A percentile compares a stretch with the other conserved stretches of the same genome.
Conservation (phyloP, 2,329 filamentous ascomycete genomes). For the Helminthosporium solani region DNA sequence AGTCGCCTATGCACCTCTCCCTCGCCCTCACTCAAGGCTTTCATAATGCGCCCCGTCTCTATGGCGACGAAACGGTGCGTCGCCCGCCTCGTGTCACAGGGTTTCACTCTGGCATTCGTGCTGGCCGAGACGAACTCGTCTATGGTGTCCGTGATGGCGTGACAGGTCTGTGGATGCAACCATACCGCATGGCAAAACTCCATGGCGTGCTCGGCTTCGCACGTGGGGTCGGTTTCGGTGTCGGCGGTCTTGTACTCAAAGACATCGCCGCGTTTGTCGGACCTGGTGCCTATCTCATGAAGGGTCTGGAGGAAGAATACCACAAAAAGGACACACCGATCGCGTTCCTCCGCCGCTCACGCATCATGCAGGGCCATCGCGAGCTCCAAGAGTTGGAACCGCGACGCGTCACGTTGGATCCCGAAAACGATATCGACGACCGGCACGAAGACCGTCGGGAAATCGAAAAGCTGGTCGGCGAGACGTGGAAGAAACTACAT, state of each 20-base stretch:
- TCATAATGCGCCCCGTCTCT: constrained; percentile 69
- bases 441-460: constrained; percentile 27
- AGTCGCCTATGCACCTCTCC: constrained; percentile 61
- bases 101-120: constrained; percentile 61
- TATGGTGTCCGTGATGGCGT: constrained; percentile 67
- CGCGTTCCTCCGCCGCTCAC: constrained; percentile 56
- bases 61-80: constrained; percentile 69
- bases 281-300: constrained; percentile 62
- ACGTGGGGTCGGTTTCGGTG: constrained; percentile 59
- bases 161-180: constrained; percentile 62
- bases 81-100: constrained; percentile 64
- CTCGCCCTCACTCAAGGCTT: constrained; percentile 67
- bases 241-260: constrained; percentile 65
- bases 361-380: constrained; percentile 58
- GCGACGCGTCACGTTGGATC: not conserved
- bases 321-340: constrained; percentile 56
- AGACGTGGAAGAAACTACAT: constrained; percentile 28
- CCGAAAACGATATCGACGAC: constrained; percentile 2
- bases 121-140: constrained; percentile 61
- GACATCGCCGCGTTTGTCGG: constrained; percentile 63
- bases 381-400: constrained; percentile 24
- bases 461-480: constrained; percentile 26
- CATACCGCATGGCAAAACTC: constrained; percentile 58
- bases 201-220: constrained; percentile 56
- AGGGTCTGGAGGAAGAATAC: constrained; percentile 63